A percentile compares a stretch with the other conserved stretches of the same genome.
These are phyloP conservation scores for Chlorella ohadii DNA, from an alignment of 139 green algal genomes.

Conservation along the genomic window DNA sequence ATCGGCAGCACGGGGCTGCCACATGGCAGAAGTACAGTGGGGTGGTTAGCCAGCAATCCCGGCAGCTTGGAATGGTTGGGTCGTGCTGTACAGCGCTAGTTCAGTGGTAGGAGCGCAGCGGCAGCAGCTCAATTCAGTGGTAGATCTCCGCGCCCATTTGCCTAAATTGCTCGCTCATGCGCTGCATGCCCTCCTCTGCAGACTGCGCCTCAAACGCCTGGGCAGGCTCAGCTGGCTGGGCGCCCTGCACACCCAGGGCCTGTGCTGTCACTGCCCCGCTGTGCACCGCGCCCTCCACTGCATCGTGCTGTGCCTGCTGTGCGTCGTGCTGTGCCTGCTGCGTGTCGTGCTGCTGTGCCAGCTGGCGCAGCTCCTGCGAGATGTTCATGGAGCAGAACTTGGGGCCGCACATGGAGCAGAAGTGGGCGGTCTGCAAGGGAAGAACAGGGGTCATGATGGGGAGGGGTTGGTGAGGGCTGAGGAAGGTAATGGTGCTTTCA, in stretches of 20 bases:
- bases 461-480: too few relatives aligned
- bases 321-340: slow-evolving; percentile 39
- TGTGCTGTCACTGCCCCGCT: too few relatives aligned
- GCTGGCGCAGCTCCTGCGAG: slow-evolving; percentile 80
- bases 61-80: too few relatives aligned
- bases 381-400: slow-evolving; percentile 95
- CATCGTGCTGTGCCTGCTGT: slow-evolving; percentile 14
- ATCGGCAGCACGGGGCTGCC: too few relatives aligned
- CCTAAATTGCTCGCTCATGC: slow-evolving; percentile 89
- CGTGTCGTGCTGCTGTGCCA: slow-evolving; percentile 56
- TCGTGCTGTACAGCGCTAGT: too few relatives aligned
- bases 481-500: too few relatives aligned
- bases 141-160: slow-evolving; percentile 80
- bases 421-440: slow-evolving; percentile 57
- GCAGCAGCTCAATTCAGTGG: slow-evolving; percentile 6
- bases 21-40: too few relatives aligned
- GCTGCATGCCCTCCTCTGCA: slow-evolving; percentile 71
- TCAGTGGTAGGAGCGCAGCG: too few relatives aligned
- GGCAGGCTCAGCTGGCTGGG: too few relatives aligned
- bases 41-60: too few relatives aligned
- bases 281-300: background rate
- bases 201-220: background rate
- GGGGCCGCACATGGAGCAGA: slow-evolving; percentile 92
- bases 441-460: too few relatives aligned
- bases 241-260: background rate